phyloP scores from a whole-genome alignment of 257 asterid species.

The Dorcoceras hygrometricum region DNA sequence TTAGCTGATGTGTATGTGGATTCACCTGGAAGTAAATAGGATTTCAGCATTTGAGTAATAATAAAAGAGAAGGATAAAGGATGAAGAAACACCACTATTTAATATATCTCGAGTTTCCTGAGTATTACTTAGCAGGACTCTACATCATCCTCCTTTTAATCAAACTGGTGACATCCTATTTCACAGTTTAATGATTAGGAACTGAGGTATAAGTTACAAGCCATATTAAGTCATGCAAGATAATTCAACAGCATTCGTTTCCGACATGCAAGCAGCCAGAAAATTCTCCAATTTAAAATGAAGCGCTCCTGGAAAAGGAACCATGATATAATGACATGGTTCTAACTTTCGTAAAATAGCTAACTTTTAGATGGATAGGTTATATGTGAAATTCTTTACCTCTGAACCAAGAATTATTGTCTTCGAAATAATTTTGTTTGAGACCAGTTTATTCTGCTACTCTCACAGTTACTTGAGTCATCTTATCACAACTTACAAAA shows the following conservation, averaged over 20 bases:
- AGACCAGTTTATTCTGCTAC: neutral
- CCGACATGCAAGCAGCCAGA: neutral
- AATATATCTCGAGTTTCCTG: conserved; percentile 8
- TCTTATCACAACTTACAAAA: conserved; percentile 13
- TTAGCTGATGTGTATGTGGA: conserved; percentile 95
- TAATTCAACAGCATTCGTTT: neutral
- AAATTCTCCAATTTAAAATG: neutral
- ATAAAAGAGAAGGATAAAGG: conserved; percentile 8
- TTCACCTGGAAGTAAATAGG: conserved; percentile 65
- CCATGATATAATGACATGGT: conserved; percentile 11
- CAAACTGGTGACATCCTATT: neutral
- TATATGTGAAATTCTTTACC: neutral
- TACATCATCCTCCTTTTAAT: conserved; percentile 4
- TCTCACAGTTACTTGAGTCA: conserved; percentile 1
- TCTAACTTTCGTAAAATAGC: conserved; percentile 14
- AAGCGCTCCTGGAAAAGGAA: neutral
- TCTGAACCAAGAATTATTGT: conserved; percentile 11
- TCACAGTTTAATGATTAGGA: conserved; percentile 1
- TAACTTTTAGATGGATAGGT: conserved; percentile 6
- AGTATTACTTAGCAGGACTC: conserved; percentile 5
- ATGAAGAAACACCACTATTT: conserved; percentile 18
- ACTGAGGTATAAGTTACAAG: neutral
- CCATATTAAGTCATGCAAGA: neutral
- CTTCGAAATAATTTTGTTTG: neutral
- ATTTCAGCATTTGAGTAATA: conserved; percentile 30